Conservation (phyloP, 192 early-diverging fungal species). For the Paraglomus brasilianum region DNA sequence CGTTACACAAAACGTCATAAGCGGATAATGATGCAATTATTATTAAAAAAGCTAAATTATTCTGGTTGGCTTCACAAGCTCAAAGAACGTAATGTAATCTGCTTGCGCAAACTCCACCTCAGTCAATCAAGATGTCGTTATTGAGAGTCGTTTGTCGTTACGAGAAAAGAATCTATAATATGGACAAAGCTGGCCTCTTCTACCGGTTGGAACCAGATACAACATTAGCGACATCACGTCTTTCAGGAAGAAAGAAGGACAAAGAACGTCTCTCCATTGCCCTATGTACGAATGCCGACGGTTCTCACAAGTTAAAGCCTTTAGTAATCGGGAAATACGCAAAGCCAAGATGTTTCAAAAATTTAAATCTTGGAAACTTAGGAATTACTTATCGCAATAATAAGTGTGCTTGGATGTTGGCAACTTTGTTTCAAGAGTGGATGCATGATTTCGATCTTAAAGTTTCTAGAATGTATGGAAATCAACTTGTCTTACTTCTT, state of each 20-base stretch:
- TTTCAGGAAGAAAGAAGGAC: conserved; percentile 14
- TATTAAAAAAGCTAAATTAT: too few species aligned
- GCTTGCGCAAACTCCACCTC: conserved; percentile 13
- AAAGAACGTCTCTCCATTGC: conserved; percentile 21
- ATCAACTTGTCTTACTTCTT: neutral
- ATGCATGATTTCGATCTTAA: conserved; percentile 12
- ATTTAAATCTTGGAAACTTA: conserved; percentile 21
- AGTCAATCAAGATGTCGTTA: neutral
- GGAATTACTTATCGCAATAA: conserved; percentile 12
- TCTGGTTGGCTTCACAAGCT: conserved; percentile 43
- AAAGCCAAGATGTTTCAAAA: conserved; percentile 21
- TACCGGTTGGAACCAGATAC: conserved; percentile 22
- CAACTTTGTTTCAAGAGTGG: conserved; percentile 23
- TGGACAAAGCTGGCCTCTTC: conserved; percentile 27
- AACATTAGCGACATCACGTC: conserved; percentile 2
- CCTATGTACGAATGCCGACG: conserved; percentile 25
- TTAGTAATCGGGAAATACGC: conserved; percentile 30
- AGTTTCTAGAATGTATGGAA: conserved; percentile 14
- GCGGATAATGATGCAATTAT: too few species aligned
- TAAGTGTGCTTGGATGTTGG: conserved; percentile 20
- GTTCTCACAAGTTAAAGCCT: conserved; percentile 9
- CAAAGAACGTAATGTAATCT: conserved; percentile 39
- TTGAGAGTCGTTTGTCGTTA: neutral
- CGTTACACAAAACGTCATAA: too few species aligned
- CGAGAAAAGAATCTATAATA: conserved; percentile 23